Base-by-base conservation (phyloP, 2,329 filamentous ascomycete genomes). In the Cladosporium oxysporum region DNA sequence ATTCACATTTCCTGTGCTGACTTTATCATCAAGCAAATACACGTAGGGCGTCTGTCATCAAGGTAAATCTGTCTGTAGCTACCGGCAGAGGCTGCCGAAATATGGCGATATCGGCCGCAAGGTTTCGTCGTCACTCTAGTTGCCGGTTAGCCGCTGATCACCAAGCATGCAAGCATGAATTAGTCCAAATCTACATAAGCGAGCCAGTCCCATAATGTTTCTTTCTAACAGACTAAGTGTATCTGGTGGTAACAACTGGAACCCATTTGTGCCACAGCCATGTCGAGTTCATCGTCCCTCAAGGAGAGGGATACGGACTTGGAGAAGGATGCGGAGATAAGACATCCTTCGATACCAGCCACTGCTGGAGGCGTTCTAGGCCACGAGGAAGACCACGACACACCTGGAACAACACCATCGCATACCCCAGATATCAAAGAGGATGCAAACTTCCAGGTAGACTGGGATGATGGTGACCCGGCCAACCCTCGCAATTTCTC, bases 401-500 rank as follows among this genome's bases (percentile, higher is more conserved):
- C 26, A 16, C 49, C 23, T 52, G 49, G 49, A 26, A 52, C 49
- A 4, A 52, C 49, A 28, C 3, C 49, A 29, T 16, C 49, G 5
- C 5, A 52, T 18, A 52, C 49, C 35, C 29, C 52, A 5, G 28
- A n/a, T 18, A n/a, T 44, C 31, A 52, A 64, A 52, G 14, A 47
- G 10, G 26, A 64, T 21, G 37, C 50, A n/a, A 23, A 7, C 52
- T 57, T 64, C 16, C 21, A 58, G 14, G 75, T 77, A 18, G 66
- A 67, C 16, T 78, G 71, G 65, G 72, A 73, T 11, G 68, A 70
- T 0, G 71, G 74, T 67, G 80, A 83, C 66, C 72, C 71, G 8
- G 72, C 74, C 8, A 83, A 86, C 66, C 84, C 84, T 0, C 77
- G 79, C 58, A 84, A 83, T 67, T 85, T 80, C 77, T 73, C 75